A percentile compares a stretch with the other conserved stretches of the same genome.
phyloP scores from a whole-genome alignment of 1,284 basidiomycete genomes.

The Ganoderma resinaceum region DNA sequence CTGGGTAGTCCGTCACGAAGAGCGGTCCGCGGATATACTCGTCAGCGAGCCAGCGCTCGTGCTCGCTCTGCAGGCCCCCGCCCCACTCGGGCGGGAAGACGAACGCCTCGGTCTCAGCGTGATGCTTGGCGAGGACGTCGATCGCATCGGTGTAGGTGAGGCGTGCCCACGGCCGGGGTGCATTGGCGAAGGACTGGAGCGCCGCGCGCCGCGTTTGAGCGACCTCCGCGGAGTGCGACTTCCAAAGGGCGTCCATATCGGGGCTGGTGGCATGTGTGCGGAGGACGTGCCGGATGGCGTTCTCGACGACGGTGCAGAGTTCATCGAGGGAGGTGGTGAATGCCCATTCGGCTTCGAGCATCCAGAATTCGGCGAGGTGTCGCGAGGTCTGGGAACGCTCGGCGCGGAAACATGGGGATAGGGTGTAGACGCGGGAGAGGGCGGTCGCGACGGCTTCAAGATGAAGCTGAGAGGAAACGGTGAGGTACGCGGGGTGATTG shows the following conservation, averaged over 20 bases:
- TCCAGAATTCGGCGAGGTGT: constrained; percentile 99
- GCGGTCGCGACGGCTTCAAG: constrained; percentile 88
- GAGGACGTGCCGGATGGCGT: constrained; percentile 55
- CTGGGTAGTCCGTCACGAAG: constrained; percentile 93
- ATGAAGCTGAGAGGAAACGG: constrained; percentile 95
- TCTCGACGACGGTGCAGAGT: constrained; percentile 79
- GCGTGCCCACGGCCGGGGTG: constrained; percentile 62
- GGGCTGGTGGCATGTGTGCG: constrained; percentile 22
- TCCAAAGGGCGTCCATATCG: constrained; percentile 20
- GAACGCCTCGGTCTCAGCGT: constrained; percentile 50
- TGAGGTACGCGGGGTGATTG: constrained; percentile 82
- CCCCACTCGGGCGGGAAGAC: constrained; percentile 75
- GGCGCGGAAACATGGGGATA: constrained; percentile 93
- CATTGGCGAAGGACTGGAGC: constrained; percentile 45
- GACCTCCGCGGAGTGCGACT: constrained; percentile 20
- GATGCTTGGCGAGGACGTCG: constrained; percentile 55
- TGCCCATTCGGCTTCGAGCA: constrained; percentile 94
- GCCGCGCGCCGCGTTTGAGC: constrained; percentile 28
- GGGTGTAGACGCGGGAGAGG: constrained; percentile 86
- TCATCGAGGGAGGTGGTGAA: constrained; percentile 59
- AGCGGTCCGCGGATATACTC: constrained; percentile 74
- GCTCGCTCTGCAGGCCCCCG: constrained; percentile 81
- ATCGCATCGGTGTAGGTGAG: constrained; percentile 87
- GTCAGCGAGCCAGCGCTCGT: constrained; percentile 90
- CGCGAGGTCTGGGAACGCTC: constrained; percentile 88